Conservation (phyloP, 805 yeast species). For the Kodamaea jinghongensis region DNA sequence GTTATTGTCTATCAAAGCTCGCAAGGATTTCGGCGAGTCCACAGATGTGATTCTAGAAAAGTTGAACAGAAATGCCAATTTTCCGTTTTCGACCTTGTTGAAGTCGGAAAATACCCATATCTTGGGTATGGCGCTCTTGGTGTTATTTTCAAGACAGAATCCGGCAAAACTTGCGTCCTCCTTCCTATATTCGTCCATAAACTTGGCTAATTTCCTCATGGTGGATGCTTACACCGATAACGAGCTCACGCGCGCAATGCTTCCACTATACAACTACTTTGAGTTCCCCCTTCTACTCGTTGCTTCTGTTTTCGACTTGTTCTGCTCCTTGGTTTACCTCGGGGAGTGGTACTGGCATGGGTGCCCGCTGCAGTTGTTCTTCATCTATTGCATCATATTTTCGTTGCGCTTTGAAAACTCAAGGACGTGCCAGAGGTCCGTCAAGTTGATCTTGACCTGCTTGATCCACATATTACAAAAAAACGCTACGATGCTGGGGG, state of each 20-base stretch:
- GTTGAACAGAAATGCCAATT: background rate
- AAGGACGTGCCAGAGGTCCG: constrained; percentile 8
- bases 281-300: constrained; percentile 16
- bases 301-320: constrained; percentile 16
- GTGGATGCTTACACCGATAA: constrained; percentile 17
- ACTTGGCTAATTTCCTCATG: constrained; percentile 19
- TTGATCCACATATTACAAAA: background rate
- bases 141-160: constrained; percentile 16
- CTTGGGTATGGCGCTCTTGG: constrained; percentile 21
- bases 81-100: constrained; percentile 21
- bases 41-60: background rate
- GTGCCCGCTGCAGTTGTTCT: constrained; percentile 5
- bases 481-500: background rate
- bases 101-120: constrained; percentile 30
- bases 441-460: background rate
- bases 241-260: constrained; percentile 12
- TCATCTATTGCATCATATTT: constrained; percentile 12
- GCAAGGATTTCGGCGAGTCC: background rate
- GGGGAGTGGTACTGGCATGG: constrained; percentile 8
- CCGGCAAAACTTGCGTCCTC: constrained; percentile 25
- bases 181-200: constrained; percentile 27
- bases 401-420: constrained; percentile 15
- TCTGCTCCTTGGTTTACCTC: constrained; percentile 11
- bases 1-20: background rate
- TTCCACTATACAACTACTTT: constrained; percentile 16